Conservation (phyloP, 805 yeast species). For the Teunomyces lycoperdinae region DNA sequence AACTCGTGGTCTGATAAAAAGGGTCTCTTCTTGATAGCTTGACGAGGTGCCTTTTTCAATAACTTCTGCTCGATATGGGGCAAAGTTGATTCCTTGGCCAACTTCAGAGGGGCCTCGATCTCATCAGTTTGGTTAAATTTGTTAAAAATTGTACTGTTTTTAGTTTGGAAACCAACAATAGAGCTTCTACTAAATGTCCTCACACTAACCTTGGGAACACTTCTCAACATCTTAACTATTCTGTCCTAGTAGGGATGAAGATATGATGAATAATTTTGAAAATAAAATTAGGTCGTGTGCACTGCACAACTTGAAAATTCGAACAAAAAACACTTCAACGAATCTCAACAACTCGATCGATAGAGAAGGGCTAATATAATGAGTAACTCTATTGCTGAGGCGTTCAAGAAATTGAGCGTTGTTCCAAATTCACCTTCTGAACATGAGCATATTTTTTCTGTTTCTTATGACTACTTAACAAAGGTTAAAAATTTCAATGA, state of each 20-base stretch:
- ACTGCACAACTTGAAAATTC: neutral
- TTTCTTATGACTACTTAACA: slow-evolving; percentile 40
- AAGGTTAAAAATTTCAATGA: slow-evolving; percentile 37
- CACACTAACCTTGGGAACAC: neutral
- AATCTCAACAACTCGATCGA: neutral
- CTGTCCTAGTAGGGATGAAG: neutral
- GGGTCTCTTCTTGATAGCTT: slow-evolving; percentile 34
- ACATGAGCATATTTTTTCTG: slow-evolving; percentile 35
- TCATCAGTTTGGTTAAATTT: slow-evolving; percentile 15
- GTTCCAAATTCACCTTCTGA: slow-evolving; percentile 25
- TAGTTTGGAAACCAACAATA: slow-evolving; percentile 7
- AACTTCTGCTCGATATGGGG: slow-evolving; percentile 37
- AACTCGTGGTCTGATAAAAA: slow-evolving; percentile 38
- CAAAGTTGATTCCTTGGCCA: slow-evolving; percentile 40
- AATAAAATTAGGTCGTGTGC: neutral
- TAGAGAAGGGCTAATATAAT: slow-evolving; percentile 12
- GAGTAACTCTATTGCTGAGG: slow-evolving; percentile 40
- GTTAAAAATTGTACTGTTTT: slow-evolving; percentile 13
- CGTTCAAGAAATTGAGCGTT: slow-evolving; percentile 40
- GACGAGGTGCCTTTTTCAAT: slow-evolving; percentile 34
- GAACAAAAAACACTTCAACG: slow-evolving; percentile 2
- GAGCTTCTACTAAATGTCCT: slow-evolving; percentile 1
- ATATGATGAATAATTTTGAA: neutral
- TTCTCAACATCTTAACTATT: neutral
- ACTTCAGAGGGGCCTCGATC: slow-evolving; percentile 29